Evolutionary conservation across 202 grass and related monocot species (phyloP).

Genomic region (Cymbopogon flexuosus): DNA sequence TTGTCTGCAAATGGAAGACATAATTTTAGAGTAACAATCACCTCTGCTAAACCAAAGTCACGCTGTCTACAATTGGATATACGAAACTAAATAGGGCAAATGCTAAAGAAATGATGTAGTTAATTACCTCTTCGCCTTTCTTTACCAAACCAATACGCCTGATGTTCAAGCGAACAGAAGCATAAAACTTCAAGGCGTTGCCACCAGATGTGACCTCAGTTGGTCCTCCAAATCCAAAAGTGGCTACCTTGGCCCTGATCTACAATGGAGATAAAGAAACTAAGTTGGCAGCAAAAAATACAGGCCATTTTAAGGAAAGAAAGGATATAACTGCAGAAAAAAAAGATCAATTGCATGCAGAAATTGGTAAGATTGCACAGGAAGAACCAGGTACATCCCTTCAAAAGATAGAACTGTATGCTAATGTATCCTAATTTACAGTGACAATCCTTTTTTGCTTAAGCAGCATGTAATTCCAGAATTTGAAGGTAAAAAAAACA

Average conservation of each 20-base stretch:
- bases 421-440: neutral
- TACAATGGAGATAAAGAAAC: slow-evolving; percentile 20
- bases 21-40: neutral
- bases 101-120: neutral
- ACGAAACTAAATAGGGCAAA: slow-evolving; percentile 5
- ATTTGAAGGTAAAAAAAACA: neutral
- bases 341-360: neutral
- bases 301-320: neutral
- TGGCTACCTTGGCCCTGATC: slow-evolving; percentile 73
- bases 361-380: neutral
- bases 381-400: neutral
- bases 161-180: slow-evolving; percentile 79
- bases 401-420: neutral
- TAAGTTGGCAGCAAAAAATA: neutral
- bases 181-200: slow-evolving; percentile 95
- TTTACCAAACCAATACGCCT: slow-evolving; percentile 79
- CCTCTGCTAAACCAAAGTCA: slow-evolving; percentile 11
- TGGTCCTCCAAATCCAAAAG: slow-evolving; percentile 92
- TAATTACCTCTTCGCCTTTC: slow-evolving; percentile 85
- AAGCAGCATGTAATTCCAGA: neutral
- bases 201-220: slow-evolving; percentile 86
- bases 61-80: too few species aligned
- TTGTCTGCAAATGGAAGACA: slow-evolving; percentile 46
- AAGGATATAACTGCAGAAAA: neutral
- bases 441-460: neutral